phyloP scores from a whole-genome alignment of 805 yeast genomes.

The Starmerella gropengiesseri region DNA sequence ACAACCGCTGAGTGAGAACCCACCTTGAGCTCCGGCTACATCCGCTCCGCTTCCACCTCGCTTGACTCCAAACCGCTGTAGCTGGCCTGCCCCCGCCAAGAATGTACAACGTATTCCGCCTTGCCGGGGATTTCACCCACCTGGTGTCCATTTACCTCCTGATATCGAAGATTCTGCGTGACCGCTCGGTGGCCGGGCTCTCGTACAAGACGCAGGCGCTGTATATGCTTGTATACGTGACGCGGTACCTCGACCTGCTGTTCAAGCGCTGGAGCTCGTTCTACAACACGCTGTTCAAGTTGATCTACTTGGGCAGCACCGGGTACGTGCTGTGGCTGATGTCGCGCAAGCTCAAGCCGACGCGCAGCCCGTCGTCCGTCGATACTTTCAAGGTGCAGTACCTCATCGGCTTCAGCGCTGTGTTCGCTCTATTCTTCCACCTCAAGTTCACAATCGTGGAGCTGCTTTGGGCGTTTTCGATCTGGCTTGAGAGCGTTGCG shows the following conservation, averaged over 20 bases:
- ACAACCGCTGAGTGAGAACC: too few relatives aligned
- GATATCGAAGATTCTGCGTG: slow-evolving; percentile 53
- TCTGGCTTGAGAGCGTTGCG: slow-evolving; percentile 89
- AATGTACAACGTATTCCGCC: slow-evolving; percentile 25
- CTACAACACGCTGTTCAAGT: slow-evolving; percentile 72
- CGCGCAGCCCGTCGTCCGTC: slow-evolving; percentile 43
- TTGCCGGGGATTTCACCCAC: slow-evolving; percentile 71
- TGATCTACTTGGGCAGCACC: slow-evolving; percentile 68
- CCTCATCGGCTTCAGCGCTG: slow-evolving; percentile 49
- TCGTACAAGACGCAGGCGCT: slow-evolving; percentile 80
- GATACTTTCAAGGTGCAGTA: slow-evolving; percentile 70
- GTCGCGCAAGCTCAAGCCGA: slow-evolving; percentile 47
- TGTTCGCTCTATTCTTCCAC: slow-evolving; percentile 53
- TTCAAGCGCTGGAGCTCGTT: slow-evolving; percentile 36
- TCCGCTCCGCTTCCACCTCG: neutral
- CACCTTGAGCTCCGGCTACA: too few relatives aligned
- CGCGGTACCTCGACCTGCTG: slow-evolving; percentile 61
- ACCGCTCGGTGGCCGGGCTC: slow-evolving; percentile 66
- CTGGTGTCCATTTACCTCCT: slow-evolving; percentile 66
- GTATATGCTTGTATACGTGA: slow-evolving; percentile 59
- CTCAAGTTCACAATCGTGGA: slow-evolving; percentile 49
- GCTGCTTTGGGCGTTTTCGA: slow-evolving; percentile 69
- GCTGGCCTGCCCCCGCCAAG: neutral
- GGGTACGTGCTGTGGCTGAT: slow-evolving; percentile 63
- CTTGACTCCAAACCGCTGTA: neutral